These are phyloP conservation scores for Kitagawia praeruptora DNA, from an alignment of 129 eudicot species.

Conservation along the genomic window DNA sequence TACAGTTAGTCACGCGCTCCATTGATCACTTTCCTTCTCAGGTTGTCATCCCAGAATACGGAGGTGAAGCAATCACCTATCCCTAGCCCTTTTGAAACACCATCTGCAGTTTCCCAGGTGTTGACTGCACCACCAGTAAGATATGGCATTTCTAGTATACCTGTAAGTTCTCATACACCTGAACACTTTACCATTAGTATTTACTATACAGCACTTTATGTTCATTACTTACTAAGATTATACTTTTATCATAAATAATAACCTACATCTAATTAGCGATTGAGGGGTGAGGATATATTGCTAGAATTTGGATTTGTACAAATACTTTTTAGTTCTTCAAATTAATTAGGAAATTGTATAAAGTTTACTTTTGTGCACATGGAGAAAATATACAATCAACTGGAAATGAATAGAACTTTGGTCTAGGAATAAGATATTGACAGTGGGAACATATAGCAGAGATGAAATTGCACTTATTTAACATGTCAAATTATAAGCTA, in stretches of 20 bases:
- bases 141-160: slow-evolving; percentile 2
- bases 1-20: background rate
- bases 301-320: background rate
- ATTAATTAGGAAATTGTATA: background rate
- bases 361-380: background rate
- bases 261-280: background rate
- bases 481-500: background rate
- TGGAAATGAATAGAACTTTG: background rate
- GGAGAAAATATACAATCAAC: background rate
- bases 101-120: background rate
- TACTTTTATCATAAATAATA: background rate
- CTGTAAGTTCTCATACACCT: background rate
- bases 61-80: background rate
- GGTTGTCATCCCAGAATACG: background rate
- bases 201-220: background rate
- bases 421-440: background rate
- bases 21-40: background rate
- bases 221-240: background rate
- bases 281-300: background rate
- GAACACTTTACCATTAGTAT: background rate
- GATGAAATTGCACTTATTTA: background rate
- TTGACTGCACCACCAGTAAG: background rate
- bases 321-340: background rate
- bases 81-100: background rate
- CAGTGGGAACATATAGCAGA: background rate